These are phyloP conservation scores for Fagopyrum tataricum DNA, from an alignment of 148 eudicot species.

Conservation along the genomic window DNA sequence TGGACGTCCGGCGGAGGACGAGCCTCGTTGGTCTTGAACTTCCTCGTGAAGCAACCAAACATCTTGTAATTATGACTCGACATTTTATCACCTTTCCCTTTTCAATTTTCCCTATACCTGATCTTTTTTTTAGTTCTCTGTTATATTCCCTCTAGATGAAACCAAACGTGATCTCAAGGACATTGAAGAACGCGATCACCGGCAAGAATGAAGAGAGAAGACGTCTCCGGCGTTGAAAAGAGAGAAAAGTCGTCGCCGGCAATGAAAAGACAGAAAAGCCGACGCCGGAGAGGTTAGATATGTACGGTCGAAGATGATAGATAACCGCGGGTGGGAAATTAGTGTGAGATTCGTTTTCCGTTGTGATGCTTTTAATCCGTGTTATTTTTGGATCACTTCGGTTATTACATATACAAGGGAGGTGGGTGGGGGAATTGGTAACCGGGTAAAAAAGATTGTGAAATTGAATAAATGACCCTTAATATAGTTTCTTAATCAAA, in stretches of 20 bases:
- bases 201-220: not conserved
- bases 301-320: not conserved
- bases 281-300: not conserved
- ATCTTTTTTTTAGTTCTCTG: not conserved
- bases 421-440: too few species aligned
- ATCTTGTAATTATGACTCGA: slow-evolving; percentile 50
- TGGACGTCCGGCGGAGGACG: slow-evolving; percentile 70
- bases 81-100: slow-evolving; percentile 9
- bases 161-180: not conserved
- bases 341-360: not conserved
- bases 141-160: not conserved
- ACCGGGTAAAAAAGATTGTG: too few species aligned
- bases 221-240: not conserved
- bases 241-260: not conserved
- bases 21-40: slow-evolving; percentile 56
- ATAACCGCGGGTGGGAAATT: not conserved
- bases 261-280: not conserved
- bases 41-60: slow-evolving; percentile 69
- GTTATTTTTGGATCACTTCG: not conserved
- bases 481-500: too few species aligned
- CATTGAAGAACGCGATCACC: not conserved
- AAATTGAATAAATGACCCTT: too few species aligned
- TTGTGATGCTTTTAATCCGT: not conserved
- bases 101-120: not conserved
- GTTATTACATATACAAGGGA: not conserved